Conservation (phyloP, 2,329 filamentous ascomycete species). For the Fusarium sororula region DNA sequence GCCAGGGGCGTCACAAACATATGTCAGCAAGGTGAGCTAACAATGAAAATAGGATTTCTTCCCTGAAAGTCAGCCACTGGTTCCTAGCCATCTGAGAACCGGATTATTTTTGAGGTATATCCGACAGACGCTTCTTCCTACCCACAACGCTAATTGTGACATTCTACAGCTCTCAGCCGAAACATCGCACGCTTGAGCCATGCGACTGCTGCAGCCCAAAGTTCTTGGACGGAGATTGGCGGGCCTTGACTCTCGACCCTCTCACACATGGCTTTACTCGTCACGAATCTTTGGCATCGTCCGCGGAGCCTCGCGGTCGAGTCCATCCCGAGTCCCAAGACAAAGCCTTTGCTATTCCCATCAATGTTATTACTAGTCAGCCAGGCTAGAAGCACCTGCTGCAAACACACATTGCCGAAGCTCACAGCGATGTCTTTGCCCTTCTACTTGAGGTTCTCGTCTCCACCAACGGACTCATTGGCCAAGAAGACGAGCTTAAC, state of each 20-base stretch:
- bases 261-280: neutral
- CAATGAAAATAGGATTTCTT: neutral
- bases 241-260: neutral
- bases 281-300: neutral
- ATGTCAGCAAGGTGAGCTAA: neutral
- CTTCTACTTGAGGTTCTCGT: constrained; percentile 32
- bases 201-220: neutral
- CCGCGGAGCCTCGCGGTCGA: neutral
- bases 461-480: constrained; percentile 26
- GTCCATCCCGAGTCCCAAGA: neutral
- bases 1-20: too few relatives aligned
- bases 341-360: neutral
- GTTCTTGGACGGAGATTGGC: neutral
- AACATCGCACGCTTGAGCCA: neutral
- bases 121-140: too few relatives aligned
- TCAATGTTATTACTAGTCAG: neutral
- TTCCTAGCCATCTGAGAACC: neutral
- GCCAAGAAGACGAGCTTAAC: constrained; percentile 34
- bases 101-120: neutral
- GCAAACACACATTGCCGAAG: neutral
- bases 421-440: constrained; percentile 30
- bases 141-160: neutral
- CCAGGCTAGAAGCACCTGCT: constrained; percentile 18
- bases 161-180: neutral
- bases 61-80: neutral